Conservation (phyloP, 305 asterid genomes). For the Stenogyne calaminthoides region DNA sequence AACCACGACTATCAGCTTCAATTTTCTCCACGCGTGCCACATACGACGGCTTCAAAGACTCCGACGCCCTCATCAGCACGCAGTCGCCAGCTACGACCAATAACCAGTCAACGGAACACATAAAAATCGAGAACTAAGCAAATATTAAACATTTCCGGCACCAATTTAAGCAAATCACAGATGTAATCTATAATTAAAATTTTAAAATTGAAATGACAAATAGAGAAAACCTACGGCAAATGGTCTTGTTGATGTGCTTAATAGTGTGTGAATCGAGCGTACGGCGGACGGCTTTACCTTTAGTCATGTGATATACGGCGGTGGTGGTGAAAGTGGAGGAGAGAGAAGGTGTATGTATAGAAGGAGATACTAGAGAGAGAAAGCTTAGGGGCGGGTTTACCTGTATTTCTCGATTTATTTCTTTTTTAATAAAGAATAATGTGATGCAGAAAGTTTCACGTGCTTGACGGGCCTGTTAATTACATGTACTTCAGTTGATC, state of each 20-base stretch:
- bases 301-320: constrained; percentile 58
- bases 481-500: background rate
- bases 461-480: constrained; percentile 20
- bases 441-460: constrained; percentile 11
- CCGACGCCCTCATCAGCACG: constrained; percentile 80
- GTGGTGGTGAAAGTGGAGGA: constrained; percentile 2
- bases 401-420: constrained; percentile 3
- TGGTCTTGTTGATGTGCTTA: constrained; percentile 60
- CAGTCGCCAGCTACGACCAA: constrained; percentile 70
- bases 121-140: background rate
- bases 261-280: constrained; percentile 60
- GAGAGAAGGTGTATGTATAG: constrained; percentile 40
- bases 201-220: background rate
- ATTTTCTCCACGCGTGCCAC: constrained; percentile 83
- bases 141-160: background rate
- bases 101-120: background rate
- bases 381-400: constrained; percentile 10
- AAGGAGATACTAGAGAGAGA: constrained; percentile 38
- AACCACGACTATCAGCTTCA: constrained; percentile 76
- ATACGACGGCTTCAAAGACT: constrained; percentile 75
- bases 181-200: background rate
- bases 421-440: background rate
- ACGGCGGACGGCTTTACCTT: constrained; percentile 60
- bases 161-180: constrained; percentile 12
- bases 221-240: constrained; percentile 51